Conservation (phyloP, 805 yeast species). For the Kockiozyma suomiensis region DNA sequence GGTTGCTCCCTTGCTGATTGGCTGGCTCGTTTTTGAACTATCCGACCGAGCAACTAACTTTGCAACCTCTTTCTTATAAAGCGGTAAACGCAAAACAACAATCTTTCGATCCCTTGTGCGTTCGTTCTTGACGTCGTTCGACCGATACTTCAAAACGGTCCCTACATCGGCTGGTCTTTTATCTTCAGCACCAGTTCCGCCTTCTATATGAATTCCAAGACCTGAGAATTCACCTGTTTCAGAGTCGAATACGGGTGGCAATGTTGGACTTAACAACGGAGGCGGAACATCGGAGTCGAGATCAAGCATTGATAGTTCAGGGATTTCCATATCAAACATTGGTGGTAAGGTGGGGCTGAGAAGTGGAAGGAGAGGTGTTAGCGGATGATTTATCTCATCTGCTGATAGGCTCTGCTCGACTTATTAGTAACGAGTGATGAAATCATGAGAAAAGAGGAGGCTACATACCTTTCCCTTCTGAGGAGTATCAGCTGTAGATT, state of each 20-base stretch:
- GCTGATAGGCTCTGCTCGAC: neutral
- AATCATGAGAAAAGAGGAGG: neutral
- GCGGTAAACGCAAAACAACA: constrained; percentile 14
- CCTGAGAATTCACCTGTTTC: constrained; percentile 5
- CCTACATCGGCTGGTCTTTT: constrained; percentile 1
- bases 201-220: constrained; percentile 4
- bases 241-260: constrained; percentile 43
- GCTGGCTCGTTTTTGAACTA: neutral
- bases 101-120: neutral
- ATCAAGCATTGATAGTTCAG: neutral
- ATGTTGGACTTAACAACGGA: constrained; percentile 46
- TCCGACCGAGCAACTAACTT: neutral
- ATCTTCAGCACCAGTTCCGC: neutral
- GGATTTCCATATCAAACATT: constrained; percentile 36
- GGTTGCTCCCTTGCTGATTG: too few relatives aligned
- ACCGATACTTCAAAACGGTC: constrained; percentile 1
- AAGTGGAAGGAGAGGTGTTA: constrained; percentile 41
- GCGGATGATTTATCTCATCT: constrained; percentile 20
- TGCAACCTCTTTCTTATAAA: neutral
- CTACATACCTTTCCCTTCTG: neutral
- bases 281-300: constrained; percentile 35
- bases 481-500: neutral
- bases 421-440: neutral
- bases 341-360: constrained; percentile 46
- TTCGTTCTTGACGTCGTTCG: neutral